phyloP scores from a whole-genome alignment of 768 basidiomycete genomes.

The Postia placenta region DNA sequence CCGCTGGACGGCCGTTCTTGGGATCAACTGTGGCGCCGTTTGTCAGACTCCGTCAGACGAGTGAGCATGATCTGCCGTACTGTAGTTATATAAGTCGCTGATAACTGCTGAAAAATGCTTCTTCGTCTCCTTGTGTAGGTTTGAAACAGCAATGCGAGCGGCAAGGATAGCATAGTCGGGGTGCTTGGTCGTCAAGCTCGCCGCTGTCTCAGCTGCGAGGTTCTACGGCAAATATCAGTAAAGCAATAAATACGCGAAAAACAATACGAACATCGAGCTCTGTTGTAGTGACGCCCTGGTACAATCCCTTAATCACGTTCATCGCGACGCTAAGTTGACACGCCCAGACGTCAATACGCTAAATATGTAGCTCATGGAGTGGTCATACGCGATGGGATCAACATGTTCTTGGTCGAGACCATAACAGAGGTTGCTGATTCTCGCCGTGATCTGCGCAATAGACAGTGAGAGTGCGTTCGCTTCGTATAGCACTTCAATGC shows the following conservation, averaged over 20 bases:
- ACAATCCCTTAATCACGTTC: conserved; percentile 91
- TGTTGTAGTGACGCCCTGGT: conserved; percentile 93
- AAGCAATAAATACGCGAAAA: not conserved
- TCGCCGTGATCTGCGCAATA: conserved; percentile 67
- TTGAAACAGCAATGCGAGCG: conserved; percentile 97
- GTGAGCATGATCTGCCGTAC: no score
- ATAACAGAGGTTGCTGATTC: conserved; percentile 89
- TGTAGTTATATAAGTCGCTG: conserved; percentile 83
- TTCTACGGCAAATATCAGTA: conserved; percentile 45
- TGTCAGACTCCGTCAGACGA: not conserved
- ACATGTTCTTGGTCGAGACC: conserved; percentile 91
- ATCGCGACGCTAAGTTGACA: conserved; percentile 85
- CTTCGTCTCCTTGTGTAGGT: conserved; percentile 98
- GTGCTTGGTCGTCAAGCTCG: conserved; percentile 93
- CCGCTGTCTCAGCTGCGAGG: conserved; percentile 94
- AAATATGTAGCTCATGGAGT: not conserved
- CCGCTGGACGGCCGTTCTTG: conserved; percentile 80
- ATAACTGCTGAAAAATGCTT: conserved; percentile 94
- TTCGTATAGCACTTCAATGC: conserved; percentile 40
- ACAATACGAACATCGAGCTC: conserved; percentile 80
- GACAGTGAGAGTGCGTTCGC: conserved; percentile 1
- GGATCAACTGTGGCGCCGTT: conserved; percentile 73
- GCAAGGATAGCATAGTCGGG: conserved; percentile 98
- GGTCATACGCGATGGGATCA: conserved; percentile 81
- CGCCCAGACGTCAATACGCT: no score